phyloP scores from a whole-genome alignment of 345 rosid genomes.

The Pelargonium nanum region DNA sequence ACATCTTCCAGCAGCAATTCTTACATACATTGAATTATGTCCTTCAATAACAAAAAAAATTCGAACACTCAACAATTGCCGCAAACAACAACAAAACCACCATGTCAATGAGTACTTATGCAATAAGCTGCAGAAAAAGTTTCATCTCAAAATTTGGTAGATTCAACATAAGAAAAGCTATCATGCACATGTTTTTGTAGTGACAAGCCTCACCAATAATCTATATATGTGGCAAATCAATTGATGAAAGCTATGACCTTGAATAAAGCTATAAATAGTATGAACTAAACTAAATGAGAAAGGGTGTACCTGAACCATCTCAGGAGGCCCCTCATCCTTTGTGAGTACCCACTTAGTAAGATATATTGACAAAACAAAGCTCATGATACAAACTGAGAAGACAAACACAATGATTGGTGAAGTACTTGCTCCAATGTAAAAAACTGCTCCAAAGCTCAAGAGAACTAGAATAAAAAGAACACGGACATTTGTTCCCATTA shows the following conservation, averaged over 20 bases:
- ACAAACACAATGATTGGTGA: slow-evolving; percentile 91
- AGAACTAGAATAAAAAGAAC: slow-evolving; percentile 61
- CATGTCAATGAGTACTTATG: neutral
- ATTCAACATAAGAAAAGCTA: no score
- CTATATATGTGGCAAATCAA: no score
- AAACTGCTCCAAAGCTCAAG: slow-evolving; percentile 59
- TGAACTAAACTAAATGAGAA: neutral
- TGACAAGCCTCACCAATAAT: no score
- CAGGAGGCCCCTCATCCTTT: slow-evolving; percentile 98
- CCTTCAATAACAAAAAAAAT: neutral
- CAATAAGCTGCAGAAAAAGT: neutral
- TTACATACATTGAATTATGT: no score
- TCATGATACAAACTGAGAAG: slow-evolving; percentile 67
- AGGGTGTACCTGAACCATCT: slow-evolving; percentile 73
- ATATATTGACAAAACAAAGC: slow-evolving; percentile 68
- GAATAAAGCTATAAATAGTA: neutral
- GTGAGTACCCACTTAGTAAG: slow-evolving; percentile 92
- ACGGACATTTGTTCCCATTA: slow-evolving; percentile 72
- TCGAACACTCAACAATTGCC: no score
- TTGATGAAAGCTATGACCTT: no score
- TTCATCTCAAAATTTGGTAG: no score
- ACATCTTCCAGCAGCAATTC: neutral
- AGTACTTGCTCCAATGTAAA: slow-evolving; percentile 82
- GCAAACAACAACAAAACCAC: neutral
- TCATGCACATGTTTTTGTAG: no score